These are phyloP conservation scores for Lipomyces sp. DNA, from an alignment of 805 yeast genomes.

Conservation along the genomic window DNA sequence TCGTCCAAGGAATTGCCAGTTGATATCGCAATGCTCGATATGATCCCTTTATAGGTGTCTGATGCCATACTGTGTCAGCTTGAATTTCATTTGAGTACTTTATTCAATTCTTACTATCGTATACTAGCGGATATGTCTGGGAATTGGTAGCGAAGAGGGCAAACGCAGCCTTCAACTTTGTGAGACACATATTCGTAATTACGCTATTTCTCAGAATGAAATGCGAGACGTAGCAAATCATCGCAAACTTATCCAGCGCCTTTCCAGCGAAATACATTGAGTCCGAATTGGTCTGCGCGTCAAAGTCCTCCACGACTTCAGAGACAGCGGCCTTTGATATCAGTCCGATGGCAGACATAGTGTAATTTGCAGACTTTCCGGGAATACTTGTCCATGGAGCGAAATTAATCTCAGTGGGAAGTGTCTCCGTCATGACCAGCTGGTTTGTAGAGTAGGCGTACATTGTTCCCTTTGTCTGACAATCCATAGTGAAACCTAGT, in stretches of 20 bases:
- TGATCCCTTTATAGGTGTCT: conserved; percentile 54
- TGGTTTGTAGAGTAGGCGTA: conserved; percentile 46
- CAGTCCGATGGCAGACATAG: conserved; percentile 48
- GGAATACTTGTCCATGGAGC: conserved; percentile 64
- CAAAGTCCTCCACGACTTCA: conserved; percentile 62
- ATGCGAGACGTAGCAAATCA: conserved; percentile 74
- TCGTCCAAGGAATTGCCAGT: conserved; percentile 57
- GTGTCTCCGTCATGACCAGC: conserved; percentile 46
- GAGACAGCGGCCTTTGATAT: conserved; percentile 55
- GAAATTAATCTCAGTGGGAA: conserved; percentile 54
- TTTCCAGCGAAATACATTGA: conserved; percentile 94
- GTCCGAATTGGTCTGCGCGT: conserved; percentile 63
- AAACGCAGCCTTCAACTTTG: conserved; percentile 68
- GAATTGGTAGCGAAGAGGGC: conserved; percentile 68
- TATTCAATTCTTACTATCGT: conserved; percentile 72
- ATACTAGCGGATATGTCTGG: conserved; percentile 74
- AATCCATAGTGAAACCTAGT: conserved; percentile 47
- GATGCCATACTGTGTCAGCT: background rate
- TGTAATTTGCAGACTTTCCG: conserved; percentile 48
- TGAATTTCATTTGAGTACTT: background rate
- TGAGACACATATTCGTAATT: conserved; percentile 58
- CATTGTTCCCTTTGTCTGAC: conserved; percentile 55
- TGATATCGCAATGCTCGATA: conserved; percentile 51
- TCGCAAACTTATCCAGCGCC: conserved; percentile 85
- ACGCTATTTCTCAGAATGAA: conserved; percentile 62